phyloP scores from a whole-genome alignment of 2,329 filamentous ascomycete genomes.

The Tetracladium maxilliforme region DNA sequence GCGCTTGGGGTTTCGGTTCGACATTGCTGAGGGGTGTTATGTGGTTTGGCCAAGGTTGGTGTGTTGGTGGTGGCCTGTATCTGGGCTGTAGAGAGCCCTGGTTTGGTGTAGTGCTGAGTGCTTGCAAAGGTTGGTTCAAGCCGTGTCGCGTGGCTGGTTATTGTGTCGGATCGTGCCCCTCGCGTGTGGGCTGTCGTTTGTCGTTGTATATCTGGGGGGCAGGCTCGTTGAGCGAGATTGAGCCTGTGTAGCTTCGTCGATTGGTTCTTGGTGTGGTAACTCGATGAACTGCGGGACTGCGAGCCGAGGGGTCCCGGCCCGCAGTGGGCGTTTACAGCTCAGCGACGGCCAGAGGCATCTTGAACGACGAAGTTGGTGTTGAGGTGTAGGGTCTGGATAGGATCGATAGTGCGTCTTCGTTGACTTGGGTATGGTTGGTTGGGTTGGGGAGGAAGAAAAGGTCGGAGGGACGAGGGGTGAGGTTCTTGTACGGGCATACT shows the following conservation, averaged over 20 bases:
- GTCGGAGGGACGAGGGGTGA: slow-evolving; percentile 10
- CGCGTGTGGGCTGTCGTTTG: slow-evolving; percentile 1
- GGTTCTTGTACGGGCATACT: slow-evolving; percentile 2
- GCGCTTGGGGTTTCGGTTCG: slow-evolving; percentile 33
- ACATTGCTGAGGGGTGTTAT: slow-evolving; percentile 10
- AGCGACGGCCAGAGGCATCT: slow-evolving; percentile 66
- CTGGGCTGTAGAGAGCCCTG: slow-evolving; percentile 1
- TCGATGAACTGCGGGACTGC: slow-evolving; percentile 84
- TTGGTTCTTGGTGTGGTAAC: slow-evolving; percentile 48
- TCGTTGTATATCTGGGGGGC: slow-evolving; percentile 2
- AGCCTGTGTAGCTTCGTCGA: slow-evolving; percentile 58
- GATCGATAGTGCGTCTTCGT: slow-evolving; percentile 44
- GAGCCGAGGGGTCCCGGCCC: slow-evolving; percentile 43
- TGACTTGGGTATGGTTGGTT: slow-evolving; percentile 30
- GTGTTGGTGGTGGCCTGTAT: neutral
- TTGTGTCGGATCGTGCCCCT: too few species aligned
- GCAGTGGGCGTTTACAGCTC: slow-evolving; percentile 87
- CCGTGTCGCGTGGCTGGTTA: slow-evolving; percentile 1
- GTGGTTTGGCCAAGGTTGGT: neutral
- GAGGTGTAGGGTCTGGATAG: slow-evolving; percentile 14
- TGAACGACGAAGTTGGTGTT: slow-evolving; percentile 51
- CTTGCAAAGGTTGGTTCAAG: too few species aligned
- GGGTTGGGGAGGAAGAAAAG: slow-evolving; percentile 10
- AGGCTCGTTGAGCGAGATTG: slow-evolving; percentile 9
- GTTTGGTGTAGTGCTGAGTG: neutral